A percentile compares a stretch with the other conserved stretches of the same genome.
Conservation (phyloP, 2,329 filamentous ascomycete species). For the Dactylellina sp. region DNA sequence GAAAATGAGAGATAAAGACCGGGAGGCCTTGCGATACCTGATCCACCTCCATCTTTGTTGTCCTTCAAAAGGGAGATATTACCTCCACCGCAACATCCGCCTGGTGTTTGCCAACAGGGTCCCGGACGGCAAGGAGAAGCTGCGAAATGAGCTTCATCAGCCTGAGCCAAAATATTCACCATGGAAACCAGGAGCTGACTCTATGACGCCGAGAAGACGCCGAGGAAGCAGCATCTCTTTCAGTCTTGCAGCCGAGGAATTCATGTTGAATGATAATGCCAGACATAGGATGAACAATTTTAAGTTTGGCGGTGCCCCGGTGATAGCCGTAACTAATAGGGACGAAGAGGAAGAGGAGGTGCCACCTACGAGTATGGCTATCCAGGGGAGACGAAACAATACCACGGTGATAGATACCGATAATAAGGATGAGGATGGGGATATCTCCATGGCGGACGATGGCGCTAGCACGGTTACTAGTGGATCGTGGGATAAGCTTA, state of each 20-base stretch:
- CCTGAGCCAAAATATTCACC: constrained; percentile 87
- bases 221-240: constrained; percentile 50
- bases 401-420: constrained; percentile 4
- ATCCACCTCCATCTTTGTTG: constrained; percentile 94
- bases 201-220: constrained; percentile 59
- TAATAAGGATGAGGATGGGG: constrained; percentile 33
- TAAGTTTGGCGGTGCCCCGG: constrained; percentile 30
- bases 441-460: constrained; percentile 49
- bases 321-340: constrained; percentile 4
- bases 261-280: constrained; percentile 43
- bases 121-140: constrained; percentile 91
- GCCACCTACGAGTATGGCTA: constrained; percentile 22
- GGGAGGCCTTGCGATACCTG: constrained; percentile 85
- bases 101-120: constrained; percentile 97
- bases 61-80: constrained; percentile 83
- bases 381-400: background rate
- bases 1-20: constrained; percentile 64
- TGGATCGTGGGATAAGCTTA: constrained; percentile 54
- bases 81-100: constrained; percentile 89
- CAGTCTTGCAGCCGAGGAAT: constrained; percentile 42
- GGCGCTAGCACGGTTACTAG: constrained; percentile 33
- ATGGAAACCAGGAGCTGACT: constrained; percentile 74
- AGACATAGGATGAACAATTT: constrained; percentile 52
- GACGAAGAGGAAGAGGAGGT: constrained; percentile 39
- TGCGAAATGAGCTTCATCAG: constrained; percentile 87